Percentiles rank a stretch among this genome's conserved stretches.
phyloP scores from a whole-genome alignment of 352 stramenopile species.

The Phytopythium cucurbitacearum region DNA sequence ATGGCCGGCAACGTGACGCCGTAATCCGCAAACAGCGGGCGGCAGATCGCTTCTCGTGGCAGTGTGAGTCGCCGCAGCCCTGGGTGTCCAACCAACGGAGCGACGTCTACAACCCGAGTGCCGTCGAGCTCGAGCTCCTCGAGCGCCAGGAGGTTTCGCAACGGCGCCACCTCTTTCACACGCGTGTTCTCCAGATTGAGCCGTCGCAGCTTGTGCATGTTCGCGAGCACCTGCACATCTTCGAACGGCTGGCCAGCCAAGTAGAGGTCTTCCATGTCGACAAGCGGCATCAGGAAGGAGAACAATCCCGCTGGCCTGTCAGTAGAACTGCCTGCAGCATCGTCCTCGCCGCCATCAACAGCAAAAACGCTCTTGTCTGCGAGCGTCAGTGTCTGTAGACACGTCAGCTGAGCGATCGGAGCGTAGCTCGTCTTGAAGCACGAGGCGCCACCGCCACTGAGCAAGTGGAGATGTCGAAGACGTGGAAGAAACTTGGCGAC shows the following conservation, averaged over 20 bases:
- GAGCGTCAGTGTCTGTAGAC: background rate
- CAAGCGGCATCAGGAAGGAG: background rate
- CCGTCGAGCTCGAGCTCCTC: background rate
- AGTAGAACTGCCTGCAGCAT: background rate
- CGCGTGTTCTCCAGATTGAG: slow-evolving; percentile 1
- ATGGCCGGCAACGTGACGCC: background rate
- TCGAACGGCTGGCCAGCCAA: background rate
- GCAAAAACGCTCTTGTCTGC: too few relatives aligned
- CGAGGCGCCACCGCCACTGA: background rate
- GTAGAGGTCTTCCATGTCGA: slow-evolving; percentile 2
- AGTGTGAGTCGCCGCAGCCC: background rate
- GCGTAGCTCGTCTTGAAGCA: background rate
- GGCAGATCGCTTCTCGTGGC: background rate
- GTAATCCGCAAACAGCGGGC: background rate
- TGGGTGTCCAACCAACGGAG: background rate
- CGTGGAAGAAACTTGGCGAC: slow-evolving; percentile 1
- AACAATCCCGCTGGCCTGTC: background rate
- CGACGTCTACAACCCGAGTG: background rate
- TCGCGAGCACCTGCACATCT: background rate
- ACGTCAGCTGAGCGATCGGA: background rate
- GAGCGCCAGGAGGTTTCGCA: background rate
- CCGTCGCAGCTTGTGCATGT: slow-evolving; percentile 1
- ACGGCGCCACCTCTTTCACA: background rate
- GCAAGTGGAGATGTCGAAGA: background rate
- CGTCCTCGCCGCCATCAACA: background rate